These are phyloP conservation scores for Gossypium bickii DNA, from an alignment of 345 rosid species.

Conservation along the genomic window DNA sequence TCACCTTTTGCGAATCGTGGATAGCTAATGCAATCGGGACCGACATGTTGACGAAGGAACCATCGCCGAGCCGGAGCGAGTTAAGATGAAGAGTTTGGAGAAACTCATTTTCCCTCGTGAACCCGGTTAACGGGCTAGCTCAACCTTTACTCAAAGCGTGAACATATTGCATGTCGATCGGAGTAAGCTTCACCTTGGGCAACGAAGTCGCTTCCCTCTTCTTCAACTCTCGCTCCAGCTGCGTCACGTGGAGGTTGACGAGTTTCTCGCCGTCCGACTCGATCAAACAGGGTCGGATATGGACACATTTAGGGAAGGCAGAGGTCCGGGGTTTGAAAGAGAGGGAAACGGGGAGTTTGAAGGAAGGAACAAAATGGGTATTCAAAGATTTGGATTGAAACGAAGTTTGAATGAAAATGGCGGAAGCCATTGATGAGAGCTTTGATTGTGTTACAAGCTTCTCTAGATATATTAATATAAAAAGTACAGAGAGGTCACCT, in stretches of 20 bases:
- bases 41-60: conserved; percentile 93
- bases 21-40: conserved; percentile 87
- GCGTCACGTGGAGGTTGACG: conserved; percentile 60
- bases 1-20: conserved; percentile 65
- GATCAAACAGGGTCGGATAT: conserved; percentile 51
- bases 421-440: conserved; percentile 47
- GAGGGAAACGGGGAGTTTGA: conserved; percentile 29
- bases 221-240: conserved; percentile 48
- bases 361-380: conserved; percentile 35
- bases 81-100: conserved; percentile 99
- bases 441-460: not conserved
- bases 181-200: conserved; percentile 60
- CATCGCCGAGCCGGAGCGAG: conserved; percentile 83
- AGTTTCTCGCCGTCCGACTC: conserved; percentile 90
- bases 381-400: conserved; percentile 34
- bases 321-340: conserved; percentile 15
- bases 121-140: conserved; percentile 93
- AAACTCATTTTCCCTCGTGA: conserved; percentile 99
- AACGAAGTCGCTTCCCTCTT: conserved; percentile 52
- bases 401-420: conserved; percentile 33
- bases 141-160: conserved; percentile 98
- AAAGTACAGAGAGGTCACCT: conserved; percentile 5
- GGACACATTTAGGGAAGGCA: conserved; percentile 15
- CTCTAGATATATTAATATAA: too few relatives aligned
- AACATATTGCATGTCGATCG: conserved; percentile 81